Base-by-base conservation (phyloP, 768 basidiomycete genomes). In the Chalciporus sphaerocephalus region DNA sequence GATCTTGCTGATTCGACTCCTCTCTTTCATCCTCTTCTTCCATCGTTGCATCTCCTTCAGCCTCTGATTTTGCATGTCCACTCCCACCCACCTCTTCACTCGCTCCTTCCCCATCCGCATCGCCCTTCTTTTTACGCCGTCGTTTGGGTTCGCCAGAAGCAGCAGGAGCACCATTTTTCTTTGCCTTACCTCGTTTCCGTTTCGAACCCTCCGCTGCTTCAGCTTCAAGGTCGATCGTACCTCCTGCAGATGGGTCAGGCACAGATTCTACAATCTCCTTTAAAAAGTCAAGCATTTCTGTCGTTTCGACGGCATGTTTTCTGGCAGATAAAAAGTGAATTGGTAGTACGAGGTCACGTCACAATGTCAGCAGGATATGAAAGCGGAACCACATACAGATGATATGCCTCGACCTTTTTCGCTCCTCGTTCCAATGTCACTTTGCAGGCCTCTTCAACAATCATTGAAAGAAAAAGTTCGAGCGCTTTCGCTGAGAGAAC, bases 391-490 rank as follows among this genome's bases (percentile, higher is more conserved):
- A 83, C 92, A 53, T 54, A 95, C 94, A 98, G 66, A 67, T 96
- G 93, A 69, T 95, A 94, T 0, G 85, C 83, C 56, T 95, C 92
- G 38, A 98, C 81, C 61, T 91, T 90, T 72, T 87, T 92, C 5
- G 87, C 80, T 8, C 90, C 87, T 37, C 92, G 75, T 33, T 83
- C 77, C 2, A 73, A 50, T 0, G 93, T 88, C 42, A 96, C 86
- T 59, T 86, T 87, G 58, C 80, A 79, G 11, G 90, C 76, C 56
- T 93, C 84, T 17, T 89, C 83, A 25, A 96, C 80, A 36, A 98
- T 79, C 54, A 86, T 74, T 10, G 80, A 81, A 38, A 98, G 77
- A 71, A 98, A 96, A 10, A 96, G 75, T 59, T 98, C 95, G 28
- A 98, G 75, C 0, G 91, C 90, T 73, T 96, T 96, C 6, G 95